Base-by-base conservation (phyloP, 768 basidiomycete genomes). In the Baorangia bicolor region DNA sequence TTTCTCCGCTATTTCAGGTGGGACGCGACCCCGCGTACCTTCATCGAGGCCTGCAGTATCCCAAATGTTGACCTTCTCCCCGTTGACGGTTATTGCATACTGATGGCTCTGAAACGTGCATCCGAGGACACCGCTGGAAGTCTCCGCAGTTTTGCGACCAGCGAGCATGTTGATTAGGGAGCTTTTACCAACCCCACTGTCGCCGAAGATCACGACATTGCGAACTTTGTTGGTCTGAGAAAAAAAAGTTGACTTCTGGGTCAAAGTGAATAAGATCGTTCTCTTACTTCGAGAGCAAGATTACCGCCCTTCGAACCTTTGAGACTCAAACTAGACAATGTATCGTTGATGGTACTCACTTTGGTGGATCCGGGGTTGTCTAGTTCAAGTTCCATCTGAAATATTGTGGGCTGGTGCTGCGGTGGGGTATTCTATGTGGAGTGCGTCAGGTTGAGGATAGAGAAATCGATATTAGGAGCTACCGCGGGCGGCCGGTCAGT, bases 181-280 rank as follows among this genome's bases (percentile, higher is more conserved):
- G 54, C 78, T 79, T 60, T 80, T 79, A 13, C 74, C 73, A 3
- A 72, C 57, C 16, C 78, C 78, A 4, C 71, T 70, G 41, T 78
- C 76, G 1, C 78, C 78, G 39, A 79, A 79, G 21, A 79, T 42
- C 16, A 79, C 65, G n/a, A 79, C 47, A 48, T 79, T 79, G 27
- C 57, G 65, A 27, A 18, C 21, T 33, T 54, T 56, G 4, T 28
- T 27, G 18, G 35, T 10, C 61, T 64, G 38, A 53, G 35, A 45
- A 18, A 5, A 21, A 13, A 37, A 18, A 1, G 28, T 64, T 16
- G 35, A 34, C 12, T 40, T 30, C 4, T 14, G 25, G 10, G n/a
- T 8, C 16, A 42, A 38, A 20, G 4, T 18, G 25, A 40, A n/a
- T 1, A 11, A 12, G 33, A 50, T 5, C 12, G 33, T 11, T n/a